Evolutionary conservation across 164 flowering plant genomes (phyloP), one percentile per base, ranked within the genome.

Genomic region (Umbellularia californica): DNA sequence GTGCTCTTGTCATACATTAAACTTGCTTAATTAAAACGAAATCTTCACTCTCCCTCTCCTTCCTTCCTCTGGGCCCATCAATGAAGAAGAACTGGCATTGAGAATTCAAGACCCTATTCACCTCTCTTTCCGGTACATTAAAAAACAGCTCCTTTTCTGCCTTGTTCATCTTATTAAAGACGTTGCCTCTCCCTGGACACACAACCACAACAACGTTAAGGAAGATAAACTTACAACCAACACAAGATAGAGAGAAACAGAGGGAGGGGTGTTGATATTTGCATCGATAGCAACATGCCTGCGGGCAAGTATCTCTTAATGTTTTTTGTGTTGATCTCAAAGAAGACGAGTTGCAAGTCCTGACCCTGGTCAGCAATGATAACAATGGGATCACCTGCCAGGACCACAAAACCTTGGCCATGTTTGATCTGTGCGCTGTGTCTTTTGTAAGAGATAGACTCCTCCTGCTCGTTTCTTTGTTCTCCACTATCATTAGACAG

Each of bases 381-480:
- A 0, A 77, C 83, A 3, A 82, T 60, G 0, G 98, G 95, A 67
- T 94, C 97, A 1, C 92, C 94, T 0, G 93, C 83, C 2, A 90
- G 97, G 23, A 77, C 76, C 3, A 76, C 69, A 7, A 73, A 68
- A 33, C 60, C 82, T 19, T 79, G 85, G 9, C 86, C 88, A 1
- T 66, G 78, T 0, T 81, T 72, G 5, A 86, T 25, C 1, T 27
- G 41, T 9, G 81, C 75, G 3, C 75, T 63, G 17, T 84, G 73
- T 64, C 62, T 83, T 68, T 78, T 27, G 70, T 78, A 84, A 5
- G 67, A 66, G 0, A 73, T 74, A 12, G 74, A 71, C 47, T 50
- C 75, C 58, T 72, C 58, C 35, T 74, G 70, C 65, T 76, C 41
- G 27, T 60, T n/a, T 14, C 27, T 30, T 50, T 70, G 50, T 64